Conservation (phyloP, 169 alveolate genomes). For the Plasmodium knowlesi region DNA sequence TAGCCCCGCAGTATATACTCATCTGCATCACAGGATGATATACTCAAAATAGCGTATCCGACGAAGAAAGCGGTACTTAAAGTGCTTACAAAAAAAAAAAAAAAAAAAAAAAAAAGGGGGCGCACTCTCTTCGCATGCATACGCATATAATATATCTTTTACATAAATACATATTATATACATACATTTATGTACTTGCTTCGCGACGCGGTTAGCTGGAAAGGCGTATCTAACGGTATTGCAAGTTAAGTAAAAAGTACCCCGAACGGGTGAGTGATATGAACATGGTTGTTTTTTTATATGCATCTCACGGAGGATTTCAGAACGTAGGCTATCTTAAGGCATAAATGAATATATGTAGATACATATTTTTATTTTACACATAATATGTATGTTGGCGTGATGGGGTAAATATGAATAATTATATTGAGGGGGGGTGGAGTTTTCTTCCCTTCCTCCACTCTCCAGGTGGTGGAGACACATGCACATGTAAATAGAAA, state of each 20-base stretch:
- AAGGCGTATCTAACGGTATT: not conserved
- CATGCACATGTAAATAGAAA: not conserved
- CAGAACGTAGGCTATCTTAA: not conserved
- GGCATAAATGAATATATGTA: not conserved
- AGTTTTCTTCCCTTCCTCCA: not conserved
- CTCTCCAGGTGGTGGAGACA: not conserved
- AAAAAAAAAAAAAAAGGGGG: not conserved
- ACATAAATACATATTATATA: not conserved
- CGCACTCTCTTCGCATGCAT: not conserved
- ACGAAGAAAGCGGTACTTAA: not conserved
- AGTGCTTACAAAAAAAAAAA: not conserved
- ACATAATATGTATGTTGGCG: not conserved
- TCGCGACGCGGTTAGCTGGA: not conserved
- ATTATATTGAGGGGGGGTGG: not conserved
- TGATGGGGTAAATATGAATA: not conserved
- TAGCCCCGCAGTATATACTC: not conserved
- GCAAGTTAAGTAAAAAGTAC: not conserved
- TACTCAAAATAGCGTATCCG: not conserved
- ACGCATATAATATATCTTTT: not conserved
- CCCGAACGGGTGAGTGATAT: not conserved
- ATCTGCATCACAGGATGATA: not conserved
- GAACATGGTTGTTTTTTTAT: not conserved
- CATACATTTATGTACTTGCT: not conserved
- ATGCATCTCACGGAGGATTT: not conserved
- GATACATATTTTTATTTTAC: not conserved